Conservation (phyloP, 179 eudicot species). For the Pouteria campechiana region DNA sequence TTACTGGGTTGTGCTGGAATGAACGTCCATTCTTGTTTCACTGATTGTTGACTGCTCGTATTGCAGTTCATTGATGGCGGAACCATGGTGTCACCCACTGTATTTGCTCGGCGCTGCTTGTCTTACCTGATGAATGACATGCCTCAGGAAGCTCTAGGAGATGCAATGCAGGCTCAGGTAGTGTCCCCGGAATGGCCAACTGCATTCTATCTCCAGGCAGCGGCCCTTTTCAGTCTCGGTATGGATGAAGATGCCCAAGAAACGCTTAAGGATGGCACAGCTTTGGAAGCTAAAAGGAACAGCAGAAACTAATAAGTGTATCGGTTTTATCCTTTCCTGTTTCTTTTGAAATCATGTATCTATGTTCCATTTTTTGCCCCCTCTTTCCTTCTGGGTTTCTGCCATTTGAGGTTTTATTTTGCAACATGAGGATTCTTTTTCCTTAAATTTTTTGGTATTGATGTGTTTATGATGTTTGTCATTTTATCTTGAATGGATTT, state of each 20-base stretch:
- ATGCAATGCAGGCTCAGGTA: constrained; percentile 86
- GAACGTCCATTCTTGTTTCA: not conserved
- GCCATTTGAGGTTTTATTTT: too few species aligned
- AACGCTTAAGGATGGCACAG: constrained; percentile 67
- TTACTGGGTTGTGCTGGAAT: not conserved
- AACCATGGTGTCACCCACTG: constrained; percentile 74
- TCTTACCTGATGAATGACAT: constrained; percentile 57
- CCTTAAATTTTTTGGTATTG: too few species aligned
- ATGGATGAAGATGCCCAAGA: constrained; percentile 80
- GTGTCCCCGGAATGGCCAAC: constrained; percentile 75
- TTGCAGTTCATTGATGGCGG: constrained; percentile 63
- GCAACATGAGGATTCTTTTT: too few species aligned
- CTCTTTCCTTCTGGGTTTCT: too few species aligned
- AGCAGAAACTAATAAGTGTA: too few species aligned
- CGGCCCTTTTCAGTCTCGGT: constrained; percentile 71
- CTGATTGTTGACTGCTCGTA: not conserved
- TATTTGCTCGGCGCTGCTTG: constrained; percentile 62
- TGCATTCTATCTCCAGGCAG: constrained; percentile 76
- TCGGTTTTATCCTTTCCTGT: too few species aligned
- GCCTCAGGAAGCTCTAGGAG: constrained; percentile 80
- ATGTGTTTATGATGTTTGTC: too few species aligned
- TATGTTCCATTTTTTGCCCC: too few species aligned
- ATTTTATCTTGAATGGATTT: too few species aligned
- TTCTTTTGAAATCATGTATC: too few species aligned
- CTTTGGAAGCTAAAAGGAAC: constrained; percentile 58